These are phyloP conservation scores for Boletus edulis DNA, from an alignment of 768 basidiomycete species.

Conservation along the genomic window DNA sequence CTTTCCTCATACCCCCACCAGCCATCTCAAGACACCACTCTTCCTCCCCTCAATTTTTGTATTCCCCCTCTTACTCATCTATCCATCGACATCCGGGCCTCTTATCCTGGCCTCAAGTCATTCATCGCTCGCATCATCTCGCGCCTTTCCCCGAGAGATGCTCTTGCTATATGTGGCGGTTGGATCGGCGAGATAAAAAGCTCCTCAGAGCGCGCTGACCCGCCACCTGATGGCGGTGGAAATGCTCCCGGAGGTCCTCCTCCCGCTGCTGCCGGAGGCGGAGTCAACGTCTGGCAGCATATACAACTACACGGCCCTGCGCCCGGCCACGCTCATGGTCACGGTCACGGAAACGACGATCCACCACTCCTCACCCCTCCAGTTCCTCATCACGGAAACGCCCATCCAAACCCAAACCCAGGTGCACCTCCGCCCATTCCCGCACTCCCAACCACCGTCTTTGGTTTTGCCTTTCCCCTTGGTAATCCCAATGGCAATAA, in stretches of 20 bases:
- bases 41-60: slow-evolving; percentile 14
- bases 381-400: background rate
- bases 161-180: slow-evolving; percentile 27
- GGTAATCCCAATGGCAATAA: background rate
- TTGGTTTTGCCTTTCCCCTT: slow-evolving; percentile 9
- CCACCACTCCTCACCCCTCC: slow-evolving; percentile 17
- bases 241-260: background rate
- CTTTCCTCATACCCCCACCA: slow-evolving; percentile 1
- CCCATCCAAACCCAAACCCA: background rate
- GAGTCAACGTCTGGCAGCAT: slow-evolving; percentile 1
- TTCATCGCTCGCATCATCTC: slow-evolving; percentile 19
- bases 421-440: slow-evolving; percentile 3
- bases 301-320: slow-evolving; percentile 2
- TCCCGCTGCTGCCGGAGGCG: background rate
- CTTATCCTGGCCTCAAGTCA: slow-evolving; percentile 16
- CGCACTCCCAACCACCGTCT: background rate
- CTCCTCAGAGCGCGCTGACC: slow-evolving; percentile 11
- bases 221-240: background rate
- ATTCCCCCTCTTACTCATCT: slow-evolving; percentile 48
- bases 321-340: background rate
- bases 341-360: background rate
- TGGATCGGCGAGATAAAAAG: slow-evolving; percentile 36
- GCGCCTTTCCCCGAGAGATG: slow-evolving; percentile 29
- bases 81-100: slow-evolving; percentile 48
- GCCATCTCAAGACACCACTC: slow-evolving; percentile 11